Evolutionary conservation across 176 grass and related monocot species (phyloP).

Genomic region (Miscanthus lutarioriparius): DNA sequence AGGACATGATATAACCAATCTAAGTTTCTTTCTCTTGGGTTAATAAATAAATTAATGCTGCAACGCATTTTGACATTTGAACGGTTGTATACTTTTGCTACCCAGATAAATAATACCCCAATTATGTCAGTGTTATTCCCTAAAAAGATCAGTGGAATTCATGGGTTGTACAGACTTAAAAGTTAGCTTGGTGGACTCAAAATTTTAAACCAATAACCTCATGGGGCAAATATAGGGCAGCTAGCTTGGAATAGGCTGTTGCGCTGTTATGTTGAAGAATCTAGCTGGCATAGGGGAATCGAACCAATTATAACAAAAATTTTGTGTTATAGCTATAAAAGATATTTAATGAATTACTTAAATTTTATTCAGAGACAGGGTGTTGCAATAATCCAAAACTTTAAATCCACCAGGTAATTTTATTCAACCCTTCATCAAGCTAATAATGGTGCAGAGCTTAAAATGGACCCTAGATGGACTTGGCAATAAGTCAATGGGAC

Average conservation of each 20-base stretch:
- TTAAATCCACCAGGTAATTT: background rate
- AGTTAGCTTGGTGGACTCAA: background rate
- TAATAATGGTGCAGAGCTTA: background rate
- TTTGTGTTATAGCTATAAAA: background rate
- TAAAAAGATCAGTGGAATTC: background rate
- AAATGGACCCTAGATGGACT: slow-evolving; percentile 13
- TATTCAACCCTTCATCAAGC: background rate
- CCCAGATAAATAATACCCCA: background rate
- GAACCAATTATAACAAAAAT: slow-evolving; percentile 17
- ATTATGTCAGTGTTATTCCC: background rate
- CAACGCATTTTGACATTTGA: slow-evolving; percentile 1
- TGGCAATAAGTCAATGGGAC: background rate
- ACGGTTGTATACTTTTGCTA: background rate
- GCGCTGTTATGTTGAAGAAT: background rate
- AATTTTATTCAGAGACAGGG: background rate
- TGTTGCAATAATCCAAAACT: background rate
- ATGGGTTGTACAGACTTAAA: background rate
- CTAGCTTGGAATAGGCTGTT: background rate
- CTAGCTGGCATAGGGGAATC: slow-evolving; percentile 1
- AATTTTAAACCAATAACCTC: background rate
- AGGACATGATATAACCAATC: background rate
- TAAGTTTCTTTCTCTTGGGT: background rate
- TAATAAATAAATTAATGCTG: slow-evolving; percentile 7
- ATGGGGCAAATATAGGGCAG: background rate
- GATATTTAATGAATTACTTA: background rate